These are phyloP conservation scores for Talaromyces albobiverticillius DNA, from an alignment of 2,329 filamentous ascomycete genomes.

Conservation along the genomic window DNA sequence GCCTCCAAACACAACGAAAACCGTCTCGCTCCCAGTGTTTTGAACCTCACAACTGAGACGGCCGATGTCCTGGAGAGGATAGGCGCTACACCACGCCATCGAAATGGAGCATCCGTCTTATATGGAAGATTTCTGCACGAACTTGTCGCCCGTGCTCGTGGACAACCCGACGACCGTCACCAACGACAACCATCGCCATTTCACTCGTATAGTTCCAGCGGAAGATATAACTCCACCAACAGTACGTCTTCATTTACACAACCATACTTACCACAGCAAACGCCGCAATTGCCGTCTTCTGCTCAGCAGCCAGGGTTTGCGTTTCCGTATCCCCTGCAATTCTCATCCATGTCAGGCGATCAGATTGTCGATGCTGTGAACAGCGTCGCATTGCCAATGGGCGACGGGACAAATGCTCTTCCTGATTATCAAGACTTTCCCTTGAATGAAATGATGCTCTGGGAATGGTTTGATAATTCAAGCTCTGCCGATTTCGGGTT, in stretches of 20 bases:
- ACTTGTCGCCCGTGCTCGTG: conserved; percentile 37
- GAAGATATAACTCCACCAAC: not conserved
- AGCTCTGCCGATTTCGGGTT: conserved; percentile 27
- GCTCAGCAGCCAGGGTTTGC: conserved; percentile 33
- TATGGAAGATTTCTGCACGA: conserved; percentile 58
- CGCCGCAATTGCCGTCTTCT: conserved; percentile 21
- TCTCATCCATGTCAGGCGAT: conserved; percentile 68
- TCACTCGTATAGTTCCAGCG: not conserved
- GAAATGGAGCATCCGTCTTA: conserved; percentile 63
- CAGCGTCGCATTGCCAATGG: conserved; percentile 59
- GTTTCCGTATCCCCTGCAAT: conserved; percentile 55
- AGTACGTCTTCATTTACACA: not conserved
- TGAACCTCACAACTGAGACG: conserved; percentile 65
- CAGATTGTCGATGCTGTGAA: conserved; percentile 66
- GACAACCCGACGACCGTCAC: not conserved
- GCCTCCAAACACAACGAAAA: conserved; percentile 40
- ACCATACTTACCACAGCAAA: not conserved
- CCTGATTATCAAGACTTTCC: conserved; percentile 48
- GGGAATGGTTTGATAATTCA: conserved; percentile 55
- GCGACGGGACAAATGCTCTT: conserved; percentile 42
- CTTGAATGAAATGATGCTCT: conserved; percentile 58
- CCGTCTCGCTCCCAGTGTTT: conserved; percentile 58
- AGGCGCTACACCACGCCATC: conserved; percentile 62
- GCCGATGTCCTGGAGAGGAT: conserved; percentile 68
- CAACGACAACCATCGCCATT: conserved; percentile 6